Evolutionary conservation across 108 stramenopile species (phyloP), one percentile per base, ranked within the genome.

Genomic region (Cyclotella atomus): DNA sequence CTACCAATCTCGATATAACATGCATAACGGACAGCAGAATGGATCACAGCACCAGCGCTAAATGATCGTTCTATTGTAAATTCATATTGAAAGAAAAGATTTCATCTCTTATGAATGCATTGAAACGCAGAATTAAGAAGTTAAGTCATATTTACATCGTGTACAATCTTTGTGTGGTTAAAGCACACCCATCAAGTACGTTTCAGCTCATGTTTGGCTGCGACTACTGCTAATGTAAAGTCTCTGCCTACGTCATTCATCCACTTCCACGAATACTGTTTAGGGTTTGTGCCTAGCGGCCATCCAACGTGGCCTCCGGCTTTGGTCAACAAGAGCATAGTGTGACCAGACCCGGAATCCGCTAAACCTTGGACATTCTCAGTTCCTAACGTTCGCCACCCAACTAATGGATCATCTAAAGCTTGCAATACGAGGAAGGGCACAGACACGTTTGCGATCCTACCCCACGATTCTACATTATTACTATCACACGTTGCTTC

Each of bases 221-320:
- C 30, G 25, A 76, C 81, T 4, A 94, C 87, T 0, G 87, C 83
- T 34, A 65, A 35, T 9, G 79, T 85, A 70, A 92, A 94, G 34
- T 75, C 81, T 46, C 71, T 55, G 0, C 76, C 88, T 15, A 76
- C 78, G 68, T 90, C 82, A 49, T 81, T 86, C 91, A 94, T 94
- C 89, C 89, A 94, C 53, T 80, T 72, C 93, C 91, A 94, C 14
- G 83, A 84, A 24, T 85, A 9, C 23, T 38, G 30, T 27, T 41
- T 50, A 0, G 89, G 88, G 54, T 88, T 76, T 36, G 35, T 46
- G 17, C 93, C 93, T 23, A 89, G 52, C 2, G 93, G 91, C 91
- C 93, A 94, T 14, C 93, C 68, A 68, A 91, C 93, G 59, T 94
- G 93, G 8, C 93, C 93, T 27, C 93, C 93, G 20, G 71, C 80